Evolutionary conservation across 371 early-diverging fungal genomes (phyloP), one percentile per base, ranked within the genome.

Genomic region (Chytridium lagenaria): DNA sequence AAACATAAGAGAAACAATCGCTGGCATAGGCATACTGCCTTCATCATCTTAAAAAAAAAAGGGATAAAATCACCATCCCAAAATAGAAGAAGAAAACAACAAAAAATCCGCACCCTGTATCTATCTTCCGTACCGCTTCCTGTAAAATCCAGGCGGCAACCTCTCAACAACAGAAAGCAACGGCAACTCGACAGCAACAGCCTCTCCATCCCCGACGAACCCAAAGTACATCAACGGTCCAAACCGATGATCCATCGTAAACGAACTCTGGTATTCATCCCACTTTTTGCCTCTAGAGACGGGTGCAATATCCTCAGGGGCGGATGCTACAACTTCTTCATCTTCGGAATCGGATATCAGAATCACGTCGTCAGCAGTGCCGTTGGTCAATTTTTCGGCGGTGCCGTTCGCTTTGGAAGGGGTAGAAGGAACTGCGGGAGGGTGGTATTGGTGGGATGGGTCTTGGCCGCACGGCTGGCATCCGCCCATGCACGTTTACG

Each of bases 171-270:
- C 91, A 67, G 89, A 88, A 76, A 90, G 83, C 77, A 90, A 88
- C 19, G 95, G 94, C 76, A 95, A 84, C 81, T 97, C 97, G 26
- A 95, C 89, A 51, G 92, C 90, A 0, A 93, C 90, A 84, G 95
- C 83, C 70, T 92, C 90, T 78, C 91, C 84, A 34, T 80, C 81
- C 30, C 82, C 91, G 39, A 92, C 59, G 73, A 91, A 93, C 67
- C 86, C 90, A 71, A 90, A 86, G 73, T 80, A 88, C 88, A 96
- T 87, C 70, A 95, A 80, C 51, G 91, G 91, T 71, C 93, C 91
- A 85, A 92, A 96, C 74, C 92, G 89, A 78, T 87, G 85, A n/a
- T 90, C 84, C 72, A 93, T 82, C 64, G 84, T 82, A 80, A 91
- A 90, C 28, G 72, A 55, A 34, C 52, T 44, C 61, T 36, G 33